Conservation (phyloP, 139 green algal species). For the Picochlorum sp. region DNA sequence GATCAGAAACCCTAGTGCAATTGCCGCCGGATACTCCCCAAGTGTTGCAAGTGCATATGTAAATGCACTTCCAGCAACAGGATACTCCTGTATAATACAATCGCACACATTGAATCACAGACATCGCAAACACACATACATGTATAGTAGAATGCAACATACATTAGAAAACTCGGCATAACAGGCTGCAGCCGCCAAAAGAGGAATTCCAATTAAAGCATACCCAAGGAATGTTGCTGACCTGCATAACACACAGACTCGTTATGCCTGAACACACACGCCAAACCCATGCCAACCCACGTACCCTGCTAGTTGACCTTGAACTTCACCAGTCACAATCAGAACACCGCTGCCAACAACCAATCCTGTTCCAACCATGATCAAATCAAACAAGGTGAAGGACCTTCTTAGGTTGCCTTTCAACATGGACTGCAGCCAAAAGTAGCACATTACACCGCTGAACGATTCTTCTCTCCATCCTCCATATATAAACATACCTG, state of each 20-base stretch:
- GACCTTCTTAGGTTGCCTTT: constrained; percentile 18
- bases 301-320: constrained; percentile 18
- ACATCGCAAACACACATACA: neutral
- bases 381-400: constrained; percentile 17
- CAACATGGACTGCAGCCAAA: constrained; percentile 19
- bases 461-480: neutral
- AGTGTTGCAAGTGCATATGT: constrained; percentile 27
- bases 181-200: constrained; percentile 13
- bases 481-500: constrained; percentile 8
- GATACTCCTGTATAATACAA: constrained; percentile 14
- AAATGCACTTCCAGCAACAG: constrained; percentile 25
- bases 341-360: constrained; percentile 17
- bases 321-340: constrained; percentile 12
- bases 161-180: constrained; percentile 28
- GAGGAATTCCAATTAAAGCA: constrained; percentile 9
- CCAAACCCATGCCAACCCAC: neutral
- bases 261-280: neutral
- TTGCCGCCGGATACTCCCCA: constrained; percentile 25
- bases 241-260: constrained; percentile 2
- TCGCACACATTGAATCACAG: neutral
- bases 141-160: neutral
- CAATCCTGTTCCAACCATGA: constrained; percentile 28
- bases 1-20: constrained; percentile 18
- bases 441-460: neutral
- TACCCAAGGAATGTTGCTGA: constrained; percentile 21